Conservation (phyloP, 371 early-diverging fungal species). For the Mucor piriformis region DNA sequence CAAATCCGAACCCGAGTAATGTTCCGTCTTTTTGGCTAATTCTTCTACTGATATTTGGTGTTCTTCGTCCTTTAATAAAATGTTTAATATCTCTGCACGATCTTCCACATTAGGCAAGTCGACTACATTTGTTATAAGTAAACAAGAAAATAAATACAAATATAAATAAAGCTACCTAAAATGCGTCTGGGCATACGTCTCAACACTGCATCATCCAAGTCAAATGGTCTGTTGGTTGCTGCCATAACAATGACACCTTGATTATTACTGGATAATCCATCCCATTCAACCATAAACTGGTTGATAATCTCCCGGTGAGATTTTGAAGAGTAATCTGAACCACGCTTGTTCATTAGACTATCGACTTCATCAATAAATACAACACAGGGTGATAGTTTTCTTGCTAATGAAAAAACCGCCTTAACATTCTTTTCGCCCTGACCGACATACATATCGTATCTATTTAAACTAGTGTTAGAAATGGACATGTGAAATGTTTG, state of each 20-base stretch:
- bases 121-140: constrained; percentile 45
- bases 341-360: constrained; percentile 88
- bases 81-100: constrained; percentile 78
- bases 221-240: constrained; percentile 97
- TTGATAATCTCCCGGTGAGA: constrained; percentile 89
- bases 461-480: constrained; percentile 5
- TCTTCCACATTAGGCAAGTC: constrained; percentile 89
- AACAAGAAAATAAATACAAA: not conserved
- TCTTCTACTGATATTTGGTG: constrained; percentile 59
- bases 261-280: constrained; percentile 84
- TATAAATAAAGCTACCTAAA: constrained; percentile 55
- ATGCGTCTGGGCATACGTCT: constrained; percentile 96
- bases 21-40: constrained; percentile 71
- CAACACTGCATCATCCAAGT: constrained; percentile 97
- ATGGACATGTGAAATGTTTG: constrained; percentile 1
- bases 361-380: constrained; percentile 99
- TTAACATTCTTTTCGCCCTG: constrained; percentile 97
- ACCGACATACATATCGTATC: constrained; percentile 94
- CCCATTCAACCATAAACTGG: constrained; percentile 97
- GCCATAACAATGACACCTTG: constrained; percentile 89
- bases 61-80: constrained; percentile 79
- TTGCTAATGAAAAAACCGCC: constrained; percentile 95
- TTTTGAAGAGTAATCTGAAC: constrained; percentile 52
- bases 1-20: constrained; percentile 97
- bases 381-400: constrained; percentile 95